phyloP scores from a whole-genome alignment of 768 basidiomycete species.

The Lactifluus pinguis region DNA sequence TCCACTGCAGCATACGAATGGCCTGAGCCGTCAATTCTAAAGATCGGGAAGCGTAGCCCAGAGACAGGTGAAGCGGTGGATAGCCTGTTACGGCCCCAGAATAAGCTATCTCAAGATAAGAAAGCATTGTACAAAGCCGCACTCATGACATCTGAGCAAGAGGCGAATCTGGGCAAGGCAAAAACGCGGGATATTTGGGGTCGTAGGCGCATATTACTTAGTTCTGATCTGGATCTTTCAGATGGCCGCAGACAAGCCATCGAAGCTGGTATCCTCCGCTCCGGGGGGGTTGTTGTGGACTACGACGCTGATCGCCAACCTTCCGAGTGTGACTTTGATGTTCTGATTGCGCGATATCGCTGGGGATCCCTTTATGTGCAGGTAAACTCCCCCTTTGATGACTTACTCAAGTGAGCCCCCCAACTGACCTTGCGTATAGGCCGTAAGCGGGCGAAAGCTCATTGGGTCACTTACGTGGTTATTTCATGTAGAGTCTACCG shows the following conservation, averaged over 20 bases:
- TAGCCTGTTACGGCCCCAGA: slow-evolving; percentile 24
- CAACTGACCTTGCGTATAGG: slow-evolving; percentile 34
- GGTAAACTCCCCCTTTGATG: slow-evolving; percentile 29
- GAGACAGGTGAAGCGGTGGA: slow-evolving; percentile 20
- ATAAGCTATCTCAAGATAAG: slow-evolving; percentile 27
- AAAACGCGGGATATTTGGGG: slow-evolving; percentile 43
- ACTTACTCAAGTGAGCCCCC: background rate
- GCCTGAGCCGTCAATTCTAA: slow-evolving; percentile 57
- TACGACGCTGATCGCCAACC: slow-evolving; percentile 31
- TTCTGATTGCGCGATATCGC: slow-evolving; percentile 63
- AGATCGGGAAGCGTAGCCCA: slow-evolving; percentile 23
- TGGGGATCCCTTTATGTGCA: slow-evolving; percentile 60
- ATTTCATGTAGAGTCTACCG: slow-evolving; percentile 63
- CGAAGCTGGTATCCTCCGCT: slow-evolving; percentile 47
- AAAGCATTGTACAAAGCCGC: slow-evolving; percentile 30
- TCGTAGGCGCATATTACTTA: slow-evolving; percentile 51
- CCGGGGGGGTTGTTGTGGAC: slow-evolving; percentile 46
- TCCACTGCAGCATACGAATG: slow-evolving; percentile 54
- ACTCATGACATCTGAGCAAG: slow-evolving; percentile 20
- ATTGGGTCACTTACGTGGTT: slow-evolving; percentile 82
- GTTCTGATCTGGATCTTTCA: slow-evolving; percentile 46
- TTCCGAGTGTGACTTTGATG: slow-evolving; percentile 47
- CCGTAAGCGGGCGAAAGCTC: slow-evolving; percentile 44
- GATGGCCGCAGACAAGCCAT: slow-evolving; percentile 43
- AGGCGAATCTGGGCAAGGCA: slow-evolving; percentile 12